Conservation (phyloP, 2,329 filamentous ascomycete species). For the Alternaria hordeiaustralica region DNA sequence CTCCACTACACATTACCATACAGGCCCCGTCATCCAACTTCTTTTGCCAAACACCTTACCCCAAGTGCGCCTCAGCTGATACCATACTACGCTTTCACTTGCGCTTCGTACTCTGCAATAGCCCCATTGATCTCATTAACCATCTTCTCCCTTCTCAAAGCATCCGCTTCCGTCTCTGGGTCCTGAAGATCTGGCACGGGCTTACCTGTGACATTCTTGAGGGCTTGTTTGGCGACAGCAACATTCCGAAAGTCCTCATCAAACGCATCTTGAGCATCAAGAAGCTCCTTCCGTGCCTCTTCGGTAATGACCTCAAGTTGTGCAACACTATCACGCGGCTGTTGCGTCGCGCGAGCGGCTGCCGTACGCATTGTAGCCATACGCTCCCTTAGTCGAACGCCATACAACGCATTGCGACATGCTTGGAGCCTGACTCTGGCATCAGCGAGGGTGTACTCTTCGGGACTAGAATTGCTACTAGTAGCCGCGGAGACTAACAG, state of each 20-base stretch:
- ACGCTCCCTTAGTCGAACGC: neutral
- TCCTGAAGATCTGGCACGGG: neutral
- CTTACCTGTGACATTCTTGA: neutral
- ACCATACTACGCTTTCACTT: too few relatives aligned
- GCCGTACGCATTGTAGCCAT: neutral
- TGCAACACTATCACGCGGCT: neutral
- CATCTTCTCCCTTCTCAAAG: neutral
- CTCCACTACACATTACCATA: neutral
- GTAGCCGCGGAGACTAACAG: neutral
- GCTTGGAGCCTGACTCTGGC: neutral
- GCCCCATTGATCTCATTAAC: neutral
- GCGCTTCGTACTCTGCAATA: neutral
- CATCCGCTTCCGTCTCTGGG: neutral
- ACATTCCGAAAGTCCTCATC: neutral
- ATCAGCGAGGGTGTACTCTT: neutral
- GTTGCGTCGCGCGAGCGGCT: neutral
- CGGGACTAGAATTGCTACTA: neutral
- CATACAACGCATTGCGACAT: neutral
- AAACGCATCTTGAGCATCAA: neutral
- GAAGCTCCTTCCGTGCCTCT: neutral
- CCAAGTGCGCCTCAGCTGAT: neutral
- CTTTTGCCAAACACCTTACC: neutral
- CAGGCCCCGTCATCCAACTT: rapidly evolving
- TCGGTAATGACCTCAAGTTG: neutral
- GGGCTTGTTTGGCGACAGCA: neutral